Conservation (phyloP, 2,329 filamentous ascomycete genomes). For the Diaporthe sp. region DNA sequence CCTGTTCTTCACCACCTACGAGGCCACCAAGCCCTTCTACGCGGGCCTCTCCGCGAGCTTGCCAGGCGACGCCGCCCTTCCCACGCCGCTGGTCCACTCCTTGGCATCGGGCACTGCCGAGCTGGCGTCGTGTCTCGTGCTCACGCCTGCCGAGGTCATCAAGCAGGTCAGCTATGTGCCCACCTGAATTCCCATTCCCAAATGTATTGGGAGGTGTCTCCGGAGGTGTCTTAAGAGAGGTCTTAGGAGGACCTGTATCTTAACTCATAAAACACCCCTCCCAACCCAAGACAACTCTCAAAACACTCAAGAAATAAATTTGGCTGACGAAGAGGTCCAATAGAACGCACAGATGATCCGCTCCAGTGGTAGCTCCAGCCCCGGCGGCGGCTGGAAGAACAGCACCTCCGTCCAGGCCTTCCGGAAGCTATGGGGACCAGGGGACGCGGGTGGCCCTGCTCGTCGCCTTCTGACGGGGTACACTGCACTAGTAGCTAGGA, state of each 20-base stretch:
- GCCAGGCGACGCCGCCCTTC: constrained; percentile 56
- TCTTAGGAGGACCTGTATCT: too few relatives aligned
- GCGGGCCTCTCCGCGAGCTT: constrained; percentile 59
- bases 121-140: constrained; percentile 86
- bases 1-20: constrained; percentile 92
- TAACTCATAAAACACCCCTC: too few relatives aligned
- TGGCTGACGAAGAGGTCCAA: too few relatives aligned
- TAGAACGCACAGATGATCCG: constrained; percentile 86
- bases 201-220: too few relatives aligned
- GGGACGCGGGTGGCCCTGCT: constrained; percentile 62
- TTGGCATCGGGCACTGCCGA: constrained; percentile 83
- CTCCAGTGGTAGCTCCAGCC: constrained; percentile 43
- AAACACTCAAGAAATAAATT: too few relatives aligned
- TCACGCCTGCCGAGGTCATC: constrained; percentile 90
- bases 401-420: constrained; percentile 65
- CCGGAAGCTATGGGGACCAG: constrained; percentile 60
- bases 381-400: constrained; percentile 44
- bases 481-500: constrained; percentile 83
- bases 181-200: too few relatives aligned
- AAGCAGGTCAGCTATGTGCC: constrained; percentile 70
- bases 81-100: constrained; percentile 79
- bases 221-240: too few relatives aligned
- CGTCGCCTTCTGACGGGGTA: constrained; percentile 79
- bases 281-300: too few relatives aligned
- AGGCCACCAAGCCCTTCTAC: constrained; percentile 78